Percentiles rank a stretch among this genome's conserved stretches.
phyloP scores from a whole-genome alignment of 306 rosid genomes.

The Prunus mume region DNA sequence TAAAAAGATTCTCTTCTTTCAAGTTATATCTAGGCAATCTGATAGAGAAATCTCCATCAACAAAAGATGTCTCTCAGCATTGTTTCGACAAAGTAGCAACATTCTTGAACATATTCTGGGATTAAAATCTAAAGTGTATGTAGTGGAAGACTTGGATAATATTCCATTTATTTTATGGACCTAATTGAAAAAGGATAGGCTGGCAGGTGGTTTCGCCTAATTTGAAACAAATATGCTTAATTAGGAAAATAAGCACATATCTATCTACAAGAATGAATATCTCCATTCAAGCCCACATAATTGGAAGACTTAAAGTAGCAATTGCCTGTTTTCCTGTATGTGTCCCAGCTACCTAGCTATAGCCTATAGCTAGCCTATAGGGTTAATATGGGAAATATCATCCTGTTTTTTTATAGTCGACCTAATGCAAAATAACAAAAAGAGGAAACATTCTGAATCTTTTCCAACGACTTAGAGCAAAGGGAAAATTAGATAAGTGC shows the following conservation, averaged over 20 bases:
- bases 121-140: slow-evolving; percentile 42
- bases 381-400: slow-evolving; percentile 22
- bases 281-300: slow-evolving; percentile 40
- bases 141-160: slow-evolving; percentile 45
- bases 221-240: slow-evolving; percentile 40
- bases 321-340: slow-evolving; percentile 40
- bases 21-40: not conserved
- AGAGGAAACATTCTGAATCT: slow-evolving; percentile 78
- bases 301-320: slow-evolving; percentile 39
- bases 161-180: slow-evolving; percentile 30
- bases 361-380: not conserved
- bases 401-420: slow-evolving; percentile 30
- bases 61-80: not conserved
- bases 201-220: slow-evolving; percentile 30
- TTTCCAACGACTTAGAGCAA: slow-evolving; percentile 53
- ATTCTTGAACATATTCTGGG: slow-evolving; percentile 37
- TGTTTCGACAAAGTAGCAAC: slow-evolving; percentile 15
- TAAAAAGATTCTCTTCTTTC: not conserved
- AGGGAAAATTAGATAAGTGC: slow-evolving; percentile 53
- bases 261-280: slow-evolving; percentile 35
- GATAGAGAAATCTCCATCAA: not conserved
- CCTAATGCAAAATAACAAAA: slow-evolving; percentile 41
- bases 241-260: slow-evolving; percentile 39
- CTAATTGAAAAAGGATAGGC: slow-evolving; percentile 14
- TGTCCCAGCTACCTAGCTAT: slow-evolving; percentile 25